Evolutionary conservation across 2,329 filamentous ascomycete genomes (phyloP), one percentile per base, ranked within the genome.

Genomic region (Fusarium denticulatum): DNA sequence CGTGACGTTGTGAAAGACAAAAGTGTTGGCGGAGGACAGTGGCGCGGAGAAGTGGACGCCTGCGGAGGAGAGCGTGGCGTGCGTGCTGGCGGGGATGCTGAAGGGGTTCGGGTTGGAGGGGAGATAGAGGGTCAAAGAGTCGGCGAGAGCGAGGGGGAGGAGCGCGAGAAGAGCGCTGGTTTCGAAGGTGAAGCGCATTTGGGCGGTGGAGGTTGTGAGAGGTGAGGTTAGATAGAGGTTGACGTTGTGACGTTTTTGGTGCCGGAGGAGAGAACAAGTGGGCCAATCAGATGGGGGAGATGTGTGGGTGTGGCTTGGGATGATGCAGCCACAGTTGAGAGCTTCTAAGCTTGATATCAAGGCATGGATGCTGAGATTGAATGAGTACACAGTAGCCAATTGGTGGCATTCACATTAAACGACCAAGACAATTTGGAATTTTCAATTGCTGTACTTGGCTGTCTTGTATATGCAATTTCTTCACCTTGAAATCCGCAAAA

Each of bases 1-100:
- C 10, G 88, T 87, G 59, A 97, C 87, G 76, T 95, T 91, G 74
- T 83, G 84, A 86, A 98, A 97, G 71, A 90, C 87, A 79, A 98
- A 94, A 30, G 89, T 91, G 81, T 94, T 93, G 76, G 87, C 82
- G 45, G 88, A 85, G 18, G 91, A 91, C 15, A 97, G 84, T 15
- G 91, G 91, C 18, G 93, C 90, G 32, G 88, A 77, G 78, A 80
- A 76, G 69, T 80, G 74, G 37, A 69, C 71, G 67, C 82, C 79
- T 16, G 85, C 83, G 24, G 86, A 77, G 26, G 84, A 83, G 55
- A 89, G 86, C 53, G 89, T 91, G 42, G 91, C 91, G 79, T 92
- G 91, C 57, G 92, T 92, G 68, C 88, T 89, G 78, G 91, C 85
- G 28, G 91, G 91, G 60, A 91, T 89, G 55, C 86, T 80, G 79